A percentile compares a stretch with the other conserved stretches of the same genome.
Conservation (phyloP, 148 eudicot genomes). For the Fallopia convolvulus region DNA sequence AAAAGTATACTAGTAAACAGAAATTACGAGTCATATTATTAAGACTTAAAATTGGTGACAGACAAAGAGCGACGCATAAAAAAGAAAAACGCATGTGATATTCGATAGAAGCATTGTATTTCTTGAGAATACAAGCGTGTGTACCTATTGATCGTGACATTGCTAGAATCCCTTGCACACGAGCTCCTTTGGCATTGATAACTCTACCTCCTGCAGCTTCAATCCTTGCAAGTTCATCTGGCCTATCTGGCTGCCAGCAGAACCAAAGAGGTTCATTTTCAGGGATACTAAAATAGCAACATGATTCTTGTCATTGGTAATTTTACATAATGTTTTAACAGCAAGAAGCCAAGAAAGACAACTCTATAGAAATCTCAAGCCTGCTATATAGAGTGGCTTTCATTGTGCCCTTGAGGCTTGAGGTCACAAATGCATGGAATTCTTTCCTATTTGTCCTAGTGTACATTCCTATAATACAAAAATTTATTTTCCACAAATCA, state of each 20-base stretch:
- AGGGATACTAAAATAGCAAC: background rate
- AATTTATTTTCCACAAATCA: no score
- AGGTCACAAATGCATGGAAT: no score
- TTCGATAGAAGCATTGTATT: no score
- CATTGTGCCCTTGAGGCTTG: no score
- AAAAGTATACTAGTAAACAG: no score
- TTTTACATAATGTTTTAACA: no score
- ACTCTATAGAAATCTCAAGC: no score
- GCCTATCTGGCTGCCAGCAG: constrained; percentile 33
- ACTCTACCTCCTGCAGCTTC: constrained; percentile 36
- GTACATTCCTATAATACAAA: no score
- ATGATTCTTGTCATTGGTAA: background rate
- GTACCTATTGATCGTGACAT: constrained; percentile 45
- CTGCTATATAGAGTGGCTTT: no score
- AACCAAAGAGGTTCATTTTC: background rate
- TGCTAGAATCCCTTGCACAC: constrained; percentile 41
- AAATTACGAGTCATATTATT: no score
- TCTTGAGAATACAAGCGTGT: background rate
- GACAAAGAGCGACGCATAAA: background rate
- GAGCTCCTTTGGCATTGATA: constrained; percentile 22
- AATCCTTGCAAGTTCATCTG: constrained; percentile 42
- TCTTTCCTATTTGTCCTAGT: no score
- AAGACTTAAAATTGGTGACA: background rate
- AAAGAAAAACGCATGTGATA: background rate
- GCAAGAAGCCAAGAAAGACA: no score